Evolutionary conservation across 129 eudicot genomes (phyloP).

Genomic region (Centella asiatica): DNA sequence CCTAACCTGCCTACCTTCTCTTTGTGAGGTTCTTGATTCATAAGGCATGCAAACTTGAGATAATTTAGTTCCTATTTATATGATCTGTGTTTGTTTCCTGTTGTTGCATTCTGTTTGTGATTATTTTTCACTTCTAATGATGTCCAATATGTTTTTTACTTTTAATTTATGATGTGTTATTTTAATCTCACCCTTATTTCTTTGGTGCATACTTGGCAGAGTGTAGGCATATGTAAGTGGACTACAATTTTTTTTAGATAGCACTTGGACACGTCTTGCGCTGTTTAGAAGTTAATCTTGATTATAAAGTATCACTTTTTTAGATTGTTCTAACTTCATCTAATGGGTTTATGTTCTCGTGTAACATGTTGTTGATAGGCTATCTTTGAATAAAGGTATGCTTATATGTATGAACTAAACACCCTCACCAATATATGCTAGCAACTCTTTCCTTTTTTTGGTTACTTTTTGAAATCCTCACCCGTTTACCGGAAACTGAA

Average conservation of each 20-base stretch:
- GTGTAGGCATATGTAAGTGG: background rate
- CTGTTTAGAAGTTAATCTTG: background rate
- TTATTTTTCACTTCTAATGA: background rate
- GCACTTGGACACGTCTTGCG: background rate
- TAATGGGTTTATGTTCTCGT: background rate
- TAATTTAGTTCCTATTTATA: slow-evolving; percentile 12
- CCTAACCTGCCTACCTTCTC: slow-evolving; percentile 14
- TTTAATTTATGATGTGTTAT: no score
- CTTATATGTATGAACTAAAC: background rate
- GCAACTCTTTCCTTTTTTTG: background rate
- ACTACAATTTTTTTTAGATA: background rate
- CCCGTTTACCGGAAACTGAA: background rate
- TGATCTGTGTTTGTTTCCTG: slow-evolving; percentile 11
- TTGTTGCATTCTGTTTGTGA: slow-evolving; percentile 4
- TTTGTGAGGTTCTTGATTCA: slow-evolving; percentile 5
- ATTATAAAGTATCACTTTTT: background rate
- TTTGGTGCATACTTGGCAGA: background rate
- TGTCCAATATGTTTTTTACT: no score
- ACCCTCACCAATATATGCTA: background rate
- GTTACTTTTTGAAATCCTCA: background rate
- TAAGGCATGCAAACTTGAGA: slow-evolving; percentile 28
- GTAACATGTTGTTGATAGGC: background rate
- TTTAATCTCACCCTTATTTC: no score
- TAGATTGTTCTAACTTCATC: background rate
- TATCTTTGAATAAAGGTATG: background rate